Conservation (phyloP, 768 basidiomycete genomes). For the Psilocybe tampanensis region DNA sequence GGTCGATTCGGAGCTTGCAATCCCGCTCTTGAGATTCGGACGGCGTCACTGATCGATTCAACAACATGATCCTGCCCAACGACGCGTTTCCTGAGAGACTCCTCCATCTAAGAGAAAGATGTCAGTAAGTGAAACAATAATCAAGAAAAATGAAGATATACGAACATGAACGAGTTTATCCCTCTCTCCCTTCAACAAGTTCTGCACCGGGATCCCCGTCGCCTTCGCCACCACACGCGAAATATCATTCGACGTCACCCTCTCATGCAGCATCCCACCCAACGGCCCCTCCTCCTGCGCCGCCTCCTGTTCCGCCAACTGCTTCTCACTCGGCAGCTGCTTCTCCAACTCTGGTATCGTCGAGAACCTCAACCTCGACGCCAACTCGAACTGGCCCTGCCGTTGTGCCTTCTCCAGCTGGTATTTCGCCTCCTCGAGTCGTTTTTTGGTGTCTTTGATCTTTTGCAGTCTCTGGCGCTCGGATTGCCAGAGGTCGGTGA, state of each 20-base stretch:
- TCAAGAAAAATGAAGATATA: conserved; percentile 14
- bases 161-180: conserved; percentile 87
- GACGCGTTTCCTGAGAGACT: conserved; percentile 68
- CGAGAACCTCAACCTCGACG: conserved; percentile 81
- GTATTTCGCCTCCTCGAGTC: conserved; percentile 81
- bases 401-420: conserved; percentile 88
- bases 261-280: conserved; percentile 75
- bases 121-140: not conserved
- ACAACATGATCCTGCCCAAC: conserved; percentile 95
- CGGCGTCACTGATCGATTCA: conserved; percentile 82
- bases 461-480: conserved; percentile 71
- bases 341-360: conserved; percentile 81
- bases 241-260: conserved; percentile 89
- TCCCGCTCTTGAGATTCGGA: conserved; percentile 91
- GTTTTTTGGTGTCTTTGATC: conserved; percentile 72
- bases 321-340: conserved; percentile 70
- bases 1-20: conserved; percentile 87
- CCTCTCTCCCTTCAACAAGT: conserved; percentile 84
- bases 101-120: conserved; percentile 73
- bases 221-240: conserved; percentile 85
- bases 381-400: conserved; percentile 83
- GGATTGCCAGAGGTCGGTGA: conserved; percentile 72
- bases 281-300: conserved; percentile 48
- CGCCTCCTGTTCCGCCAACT: conserved; percentile 54
- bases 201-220: conserved; percentile 91